Conservation (phyloP, 2,329 filamentous ascomycete species). For the Cladosporium velox region DNA sequence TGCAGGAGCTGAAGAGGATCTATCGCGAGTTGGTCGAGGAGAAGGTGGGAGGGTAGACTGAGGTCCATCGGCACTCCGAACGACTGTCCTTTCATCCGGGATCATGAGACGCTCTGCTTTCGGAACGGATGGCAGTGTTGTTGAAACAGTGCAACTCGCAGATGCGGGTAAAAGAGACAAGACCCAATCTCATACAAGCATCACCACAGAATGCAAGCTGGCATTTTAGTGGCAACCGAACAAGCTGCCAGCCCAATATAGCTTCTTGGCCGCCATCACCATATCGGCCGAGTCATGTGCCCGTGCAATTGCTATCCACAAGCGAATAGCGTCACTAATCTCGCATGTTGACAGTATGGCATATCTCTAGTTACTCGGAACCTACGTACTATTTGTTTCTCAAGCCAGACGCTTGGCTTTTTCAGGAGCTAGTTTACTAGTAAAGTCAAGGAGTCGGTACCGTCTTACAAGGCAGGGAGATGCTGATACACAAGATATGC, state of each 20-base stretch:
- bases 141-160: neutral
- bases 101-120: neutral
- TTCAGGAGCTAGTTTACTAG: neutral
- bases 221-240: neutral
- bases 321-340: neutral
- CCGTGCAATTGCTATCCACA: too few relatives aligned
- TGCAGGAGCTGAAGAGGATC: constrained; percentile 92
- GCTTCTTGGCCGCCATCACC: neutral
- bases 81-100: neutral
- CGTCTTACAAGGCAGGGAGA: neutral
- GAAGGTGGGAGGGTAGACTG: constrained; percentile 30
- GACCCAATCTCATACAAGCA: neutral
- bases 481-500: neutral
- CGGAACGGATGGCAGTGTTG: neutral
- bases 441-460: neutral
- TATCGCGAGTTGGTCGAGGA: constrained; percentile 85
- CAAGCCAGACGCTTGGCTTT: neutral
- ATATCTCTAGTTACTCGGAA: neutral
- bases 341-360: neutral
- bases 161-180: neutral
- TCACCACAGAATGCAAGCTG: neutral
- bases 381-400: neutral
- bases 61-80: neutral
- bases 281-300: neutral
- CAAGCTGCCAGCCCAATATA: neutral